Conservation (phyloP, 139 green algal species). For the Micromonas pusilla region DNA sequence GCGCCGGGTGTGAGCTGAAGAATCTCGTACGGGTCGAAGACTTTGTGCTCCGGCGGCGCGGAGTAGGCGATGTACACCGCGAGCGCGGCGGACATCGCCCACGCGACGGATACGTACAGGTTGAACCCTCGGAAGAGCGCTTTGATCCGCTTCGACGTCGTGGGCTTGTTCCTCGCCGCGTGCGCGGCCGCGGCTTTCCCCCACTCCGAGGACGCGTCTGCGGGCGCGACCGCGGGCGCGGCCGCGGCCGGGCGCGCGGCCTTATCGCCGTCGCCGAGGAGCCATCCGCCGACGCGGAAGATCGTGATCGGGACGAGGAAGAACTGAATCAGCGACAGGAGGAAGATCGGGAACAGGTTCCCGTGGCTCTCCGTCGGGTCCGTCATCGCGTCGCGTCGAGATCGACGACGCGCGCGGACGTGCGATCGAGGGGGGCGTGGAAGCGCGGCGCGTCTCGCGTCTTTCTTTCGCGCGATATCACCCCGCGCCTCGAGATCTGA, state of each 20-base stretch:
- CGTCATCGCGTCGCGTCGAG: too few species aligned
- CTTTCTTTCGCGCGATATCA: too few species aligned
- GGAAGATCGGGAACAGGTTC: slow-evolving; percentile 16
- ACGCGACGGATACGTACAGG: neutral
- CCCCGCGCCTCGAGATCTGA: too few species aligned
- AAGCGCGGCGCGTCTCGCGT: too few species aligned
- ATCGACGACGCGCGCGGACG: too few species aligned
- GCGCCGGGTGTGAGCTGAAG: slow-evolving; percentile 45
- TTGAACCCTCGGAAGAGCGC: slow-evolving; percentile 17
- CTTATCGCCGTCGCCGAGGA: neutral
- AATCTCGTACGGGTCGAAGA: slow-evolving; percentile 37
- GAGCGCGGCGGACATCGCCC: neutral
- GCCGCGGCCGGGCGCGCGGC: neutral
- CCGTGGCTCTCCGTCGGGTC: neutral
- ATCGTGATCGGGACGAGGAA: slow-evolving; percentile 16
- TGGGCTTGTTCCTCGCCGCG: neutral
- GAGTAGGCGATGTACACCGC: neutral
- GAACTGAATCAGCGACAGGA: neutral
- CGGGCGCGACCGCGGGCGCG: neutral
- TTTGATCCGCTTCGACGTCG: neutral
- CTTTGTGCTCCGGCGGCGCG: neutral
- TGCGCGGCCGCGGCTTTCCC: neutral
- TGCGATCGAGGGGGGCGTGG: too few species aligned
- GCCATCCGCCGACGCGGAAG: neutral
- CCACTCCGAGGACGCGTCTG: neutral